Conservation (phyloP, 768 basidiomycete species). For the Lentinus brumalis region DNA sequence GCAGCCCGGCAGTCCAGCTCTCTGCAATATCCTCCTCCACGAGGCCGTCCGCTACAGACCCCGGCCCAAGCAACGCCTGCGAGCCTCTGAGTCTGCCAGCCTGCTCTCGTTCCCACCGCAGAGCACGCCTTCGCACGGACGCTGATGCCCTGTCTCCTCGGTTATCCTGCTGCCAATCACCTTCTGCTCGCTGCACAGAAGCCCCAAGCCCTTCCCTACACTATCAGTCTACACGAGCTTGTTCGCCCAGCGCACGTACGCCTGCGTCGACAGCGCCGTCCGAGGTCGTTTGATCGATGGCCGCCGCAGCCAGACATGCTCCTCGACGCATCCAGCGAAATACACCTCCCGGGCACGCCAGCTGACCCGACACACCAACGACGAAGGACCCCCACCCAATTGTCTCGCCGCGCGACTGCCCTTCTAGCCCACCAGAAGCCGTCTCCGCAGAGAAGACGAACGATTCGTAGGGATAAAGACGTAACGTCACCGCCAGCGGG, state of each 20-base stretch:
- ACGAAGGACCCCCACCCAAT: not conserved
- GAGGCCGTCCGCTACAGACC: slow-evolving; percentile 1
- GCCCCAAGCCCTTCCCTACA: too few relatives aligned
- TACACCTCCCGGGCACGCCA: not conserved
- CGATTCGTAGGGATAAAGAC: not conserved
- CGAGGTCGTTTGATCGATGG: not conserved
- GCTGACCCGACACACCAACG: not conserved
- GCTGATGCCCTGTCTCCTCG: too few relatives aligned
- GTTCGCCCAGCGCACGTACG: not conserved
- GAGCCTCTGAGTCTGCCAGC: too few relatives aligned
- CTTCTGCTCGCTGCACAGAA: too few relatives aligned
- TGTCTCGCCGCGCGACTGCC: not conserved
- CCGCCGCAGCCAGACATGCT: not conserved
- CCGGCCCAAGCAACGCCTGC: not conserved
- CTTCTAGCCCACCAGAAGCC: not conserved
- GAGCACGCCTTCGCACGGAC: too few relatives aligned
- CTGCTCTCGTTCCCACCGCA: too few relatives aligned
- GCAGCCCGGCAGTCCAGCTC: slow-evolving; percentile 16
- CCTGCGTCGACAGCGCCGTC: not conserved
- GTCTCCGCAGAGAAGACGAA: not conserved
- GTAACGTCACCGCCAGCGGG: not conserved
- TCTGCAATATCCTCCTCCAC: slow-evolving; percentile 15
- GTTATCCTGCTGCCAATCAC: too few relatives aligned
- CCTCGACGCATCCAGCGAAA: not conserved
- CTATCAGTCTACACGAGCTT: not conserved